Base-by-base conservation (phyloP, 108 stramenopile genomes). In the Skeletonema menzelii region DNA sequence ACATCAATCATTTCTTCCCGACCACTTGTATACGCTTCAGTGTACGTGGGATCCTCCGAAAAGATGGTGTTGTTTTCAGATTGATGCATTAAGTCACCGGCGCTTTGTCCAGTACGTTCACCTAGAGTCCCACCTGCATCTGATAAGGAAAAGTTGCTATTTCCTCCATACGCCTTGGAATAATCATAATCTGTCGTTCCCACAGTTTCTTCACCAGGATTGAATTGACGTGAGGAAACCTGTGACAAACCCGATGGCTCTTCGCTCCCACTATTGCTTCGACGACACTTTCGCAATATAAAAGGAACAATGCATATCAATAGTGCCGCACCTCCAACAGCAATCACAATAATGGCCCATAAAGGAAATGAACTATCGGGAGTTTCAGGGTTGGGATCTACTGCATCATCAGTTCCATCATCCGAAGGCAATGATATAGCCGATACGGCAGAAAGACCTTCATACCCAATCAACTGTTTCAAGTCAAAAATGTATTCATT, bases 111-210 rank as follows among this genome's bases (percentile, higher is more conserved):
- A 55, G 56, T 60, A 53, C 69, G 65, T n/a, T 65, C 56, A 8
- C 80, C 81, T 8, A 79, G 53, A 10, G 82, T 83, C 7, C 82
- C 82, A 10, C 79, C 82, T 6, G 82, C 82, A 53, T 76, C 82
- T 32, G 82, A 83, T 22, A 79, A 46, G 62, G 77, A 76, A 55
- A 65, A 79, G 63, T 75, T 66, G 37, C 73, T 11, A n/a, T 55
- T 12, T 61, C 10, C 49, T 8, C 8, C 60, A 56, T 55, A 61
- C 8, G 60, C 60, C 42, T 61, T 61, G 60, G 60, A 61, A 56
- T 61, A 61, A 56, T 61, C 60, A 56, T 61, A 61, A 56, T 61
- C 60, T 3, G 53, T 61, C 10, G 60, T 61, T 19, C 19, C 60
- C 5, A 61, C 19, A 56, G 49, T 61, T 17, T 56, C 60, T 8